phyloP scores from a whole-genome alignment of 805 yeast species.

The Komagataella pseudopastoris region DNA sequence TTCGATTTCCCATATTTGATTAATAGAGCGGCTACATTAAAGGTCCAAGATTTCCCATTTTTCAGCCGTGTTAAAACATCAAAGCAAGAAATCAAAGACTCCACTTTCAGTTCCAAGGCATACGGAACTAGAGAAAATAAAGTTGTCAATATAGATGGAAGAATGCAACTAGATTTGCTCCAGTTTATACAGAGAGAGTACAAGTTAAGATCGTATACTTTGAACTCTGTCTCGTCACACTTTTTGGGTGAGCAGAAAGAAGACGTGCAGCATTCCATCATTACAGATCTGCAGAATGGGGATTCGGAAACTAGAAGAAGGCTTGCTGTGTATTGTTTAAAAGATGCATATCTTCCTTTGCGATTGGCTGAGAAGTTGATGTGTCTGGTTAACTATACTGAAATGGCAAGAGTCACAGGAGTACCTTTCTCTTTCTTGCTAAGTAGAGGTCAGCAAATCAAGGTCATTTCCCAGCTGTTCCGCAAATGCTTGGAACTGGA shows the following conservation, averaged over 20 bases:
- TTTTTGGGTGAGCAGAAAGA: constrained; percentile 93
- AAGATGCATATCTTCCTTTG: constrained; percentile 89
- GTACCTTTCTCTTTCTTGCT: constrained; percentile 88
- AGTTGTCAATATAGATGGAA: constrained; percentile 84
- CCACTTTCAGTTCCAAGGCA: constrained; percentile 86
- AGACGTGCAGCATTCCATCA: constrained; percentile 95
- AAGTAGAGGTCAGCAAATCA: constrained; percentile 93
- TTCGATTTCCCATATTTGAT: constrained; percentile 90
- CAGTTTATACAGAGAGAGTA: constrained; percentile 93
- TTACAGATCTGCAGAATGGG: constrained; percentile 89
- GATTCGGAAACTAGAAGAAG: constrained; percentile 86
- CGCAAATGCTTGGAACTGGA: constrained; percentile 82
- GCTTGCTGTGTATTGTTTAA: constrained; percentile 91
- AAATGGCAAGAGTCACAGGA: constrained; percentile 99
- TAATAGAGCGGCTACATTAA: constrained; percentile 72
- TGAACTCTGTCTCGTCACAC: constrained; percentile 90
- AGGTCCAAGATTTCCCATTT: constrained; percentile 57
- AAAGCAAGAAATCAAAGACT: constrained; percentile 67
- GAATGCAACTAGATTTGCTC: constrained; percentile 86
- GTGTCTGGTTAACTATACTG: constrained; percentile 95
- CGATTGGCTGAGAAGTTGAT: constrained; percentile 82
- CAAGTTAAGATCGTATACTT: constrained; percentile 85
- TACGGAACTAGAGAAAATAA: constrained; percentile 94
- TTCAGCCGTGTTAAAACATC: constrained; percentile 65
- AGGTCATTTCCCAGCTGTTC: constrained; percentile 89